Evolutionary conservation across 2,329 filamentous ascomycete genomes (phyloP), one percentile per base, ranked within the genome.

Genomic region (Grosmannia clavigera): DNA sequence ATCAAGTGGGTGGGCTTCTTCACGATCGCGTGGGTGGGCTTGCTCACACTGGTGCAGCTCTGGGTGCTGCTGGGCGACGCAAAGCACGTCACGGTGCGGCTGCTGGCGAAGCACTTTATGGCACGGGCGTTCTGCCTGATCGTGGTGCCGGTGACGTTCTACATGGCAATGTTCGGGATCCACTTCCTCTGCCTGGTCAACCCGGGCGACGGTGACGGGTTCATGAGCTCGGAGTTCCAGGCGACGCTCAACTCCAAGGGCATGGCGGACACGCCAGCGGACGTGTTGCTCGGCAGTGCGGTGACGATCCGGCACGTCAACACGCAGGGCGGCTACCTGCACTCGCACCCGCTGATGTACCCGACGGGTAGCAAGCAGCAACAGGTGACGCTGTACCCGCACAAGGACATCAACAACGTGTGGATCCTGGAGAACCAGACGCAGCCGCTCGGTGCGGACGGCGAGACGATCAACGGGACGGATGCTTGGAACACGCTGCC

Each of bases 211-310:
- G 94, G 94, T 59, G 94, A 99, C 73, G 94, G 94, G 60, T 99
- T 99, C 79, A 99, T 99, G 94, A 96, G 92, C 70, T 96, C 92
- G 60, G 94, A 99, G 71, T 99, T 99, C 78, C 94, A 99, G 76
- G 88, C 94, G 38, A 97, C 94, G 2, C 79, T 99, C 66, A 99
- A 97, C 76, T 92, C 85, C 68, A 99, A 97, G 79, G 86, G 83
- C 58, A 99, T 99, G 94, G 86, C 90, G 70, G 91, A 95, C 73
- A 91, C 95, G 5, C 87, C 94, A 2, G 94, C 89, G 35, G 92
- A 99, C 74, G 87, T 99, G 61, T 86, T 88, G 33, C 87, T 94
- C 68, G 94, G 94, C 62, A 95, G 91, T 71, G 84, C 88, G 64
- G 81, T 99, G 68, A 85, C 80, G 64, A 81, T 99, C 67, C 88